These are phyloP conservation scores for Rhizopus sp. DNA, from an alignment of 371 early-diverging fungal species.

Conservation along the genomic window DNA sequence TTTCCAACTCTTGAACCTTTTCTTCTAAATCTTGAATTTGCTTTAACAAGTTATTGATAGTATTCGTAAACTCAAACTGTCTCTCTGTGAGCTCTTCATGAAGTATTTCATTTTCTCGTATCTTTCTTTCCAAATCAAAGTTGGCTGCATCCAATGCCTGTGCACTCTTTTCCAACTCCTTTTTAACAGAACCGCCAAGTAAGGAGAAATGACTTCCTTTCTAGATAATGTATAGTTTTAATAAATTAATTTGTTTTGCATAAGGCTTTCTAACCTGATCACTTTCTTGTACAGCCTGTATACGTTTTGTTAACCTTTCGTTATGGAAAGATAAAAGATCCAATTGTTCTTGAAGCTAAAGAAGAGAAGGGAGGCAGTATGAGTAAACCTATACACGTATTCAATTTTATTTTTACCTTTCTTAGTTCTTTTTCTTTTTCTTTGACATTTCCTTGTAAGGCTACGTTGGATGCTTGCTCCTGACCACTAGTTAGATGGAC, in stretches of 20 bases:
- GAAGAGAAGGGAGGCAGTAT: not conserved
- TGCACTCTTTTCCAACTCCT: slow-evolving; percentile 60
- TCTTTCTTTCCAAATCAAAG: slow-evolving; percentile 57
- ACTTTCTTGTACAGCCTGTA: slow-evolving; percentile 60
- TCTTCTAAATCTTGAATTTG: slow-evolving; percentile 62
- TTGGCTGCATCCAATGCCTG: slow-evolving; percentile 56
- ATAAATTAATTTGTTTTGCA: not conserved
- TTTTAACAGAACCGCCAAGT: slow-evolving; percentile 61
- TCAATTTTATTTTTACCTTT: slow-evolving; percentile 39
- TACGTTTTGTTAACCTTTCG: slow-evolving; percentile 66
- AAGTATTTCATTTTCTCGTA: slow-evolving; percentile 61
- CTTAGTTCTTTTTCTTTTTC: slow-evolving; percentile 69
- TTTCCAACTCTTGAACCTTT: slow-evolving; percentile 50
- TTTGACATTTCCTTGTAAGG: slow-evolving; percentile 61
- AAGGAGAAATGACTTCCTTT: slow-evolving; percentile 53
- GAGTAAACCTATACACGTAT: not conserved
- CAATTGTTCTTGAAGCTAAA: slow-evolving; percentile 57
- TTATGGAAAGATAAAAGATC: slow-evolving; percentile 68
- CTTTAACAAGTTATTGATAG: slow-evolving; percentile 49
- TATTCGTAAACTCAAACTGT: slow-evolving; percentile 36
- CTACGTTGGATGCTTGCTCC: slow-evolving; percentile 62
- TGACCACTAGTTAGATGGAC: slow-evolving; percentile 10
- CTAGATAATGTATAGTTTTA: slow-evolving; percentile 12
- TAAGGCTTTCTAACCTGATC: slow-evolving; percentile 32
- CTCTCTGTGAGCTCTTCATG: slow-evolving; percentile 14